Percentiles rank a stretch among this genome's conserved stretches.
Conservation (phyloP, 495 filamentous ascomycete genomes). For the Xylaria sp. region DNA sequence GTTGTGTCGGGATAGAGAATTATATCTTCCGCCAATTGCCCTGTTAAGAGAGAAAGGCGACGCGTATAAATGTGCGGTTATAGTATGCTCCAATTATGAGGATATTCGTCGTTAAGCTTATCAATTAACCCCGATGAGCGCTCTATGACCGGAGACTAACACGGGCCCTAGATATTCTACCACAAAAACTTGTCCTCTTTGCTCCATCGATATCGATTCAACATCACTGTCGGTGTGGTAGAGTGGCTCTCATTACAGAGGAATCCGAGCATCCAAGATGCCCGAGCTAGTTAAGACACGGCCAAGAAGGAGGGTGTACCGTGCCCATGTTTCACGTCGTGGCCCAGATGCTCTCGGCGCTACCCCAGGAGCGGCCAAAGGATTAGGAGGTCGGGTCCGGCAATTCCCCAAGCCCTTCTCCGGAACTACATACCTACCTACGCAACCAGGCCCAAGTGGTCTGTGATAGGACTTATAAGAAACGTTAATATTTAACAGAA, state of each 20-base stretch:
- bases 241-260: conserved; percentile 82
- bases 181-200: background rate
- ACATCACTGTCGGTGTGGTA: background rate
- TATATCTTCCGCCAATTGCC: background rate
- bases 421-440: background rate
- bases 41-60: background rate
- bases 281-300: conserved; percentile 69
- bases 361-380: conserved; percentile 52
- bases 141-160: background rate
- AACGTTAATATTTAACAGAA: background rate
- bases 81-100: background rate
- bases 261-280: conserved; percentile 78
- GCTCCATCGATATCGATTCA: background rate
- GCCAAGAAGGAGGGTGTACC: conserved; percentile 65
- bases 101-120: background rate
- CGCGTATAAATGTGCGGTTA: too few relatives aligned
- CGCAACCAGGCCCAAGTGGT: background rate
- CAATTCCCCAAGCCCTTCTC: background rate
- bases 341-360: conserved; percentile 49
- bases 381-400: conserved; percentile 45
- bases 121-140: background rate
- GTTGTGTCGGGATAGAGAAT: background rate
- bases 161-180: background rate
- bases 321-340: conserved; percentile 52
- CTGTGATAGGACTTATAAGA: background rate